Base-by-base conservation (phyloP, 2,329 filamentous ascomycete genomes). In the Cylindrodendrum hubeiense region DNA sequence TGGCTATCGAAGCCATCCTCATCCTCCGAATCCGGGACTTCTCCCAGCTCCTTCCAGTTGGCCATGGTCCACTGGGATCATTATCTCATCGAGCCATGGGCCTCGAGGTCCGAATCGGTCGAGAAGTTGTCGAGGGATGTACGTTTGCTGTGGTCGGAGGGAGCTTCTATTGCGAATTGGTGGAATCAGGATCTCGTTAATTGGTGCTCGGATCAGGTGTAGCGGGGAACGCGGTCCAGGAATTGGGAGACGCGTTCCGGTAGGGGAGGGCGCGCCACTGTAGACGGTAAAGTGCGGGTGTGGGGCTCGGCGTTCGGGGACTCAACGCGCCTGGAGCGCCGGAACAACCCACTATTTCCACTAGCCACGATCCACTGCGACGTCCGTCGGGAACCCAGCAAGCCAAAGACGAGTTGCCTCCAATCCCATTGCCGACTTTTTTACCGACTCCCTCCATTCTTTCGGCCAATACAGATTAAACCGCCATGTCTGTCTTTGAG, bases 11-110 rank as follows among this genome's bases (percentile, higher is more conserved):
- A 82, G 58, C 73, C 80, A 68, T 77, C 79, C 51, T 85, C 83
- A 62, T 85, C 84, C 71, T 86, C 84, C 66, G 84, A 86, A 75
- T 85, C 84, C 62, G 84, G 84, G 69, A 86, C 79, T 73, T 84
- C 83, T 72, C 84, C 84, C 75, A 83, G 74, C 71, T 83, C 81
- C 79, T 81, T 85, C 84, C 84, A 86, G 68, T 80, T 81, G 61
- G 75, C 77, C 84, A 85, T 85, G 69, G 52, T 77, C 59, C 58
- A 59, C 59, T 41, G 55, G 60, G 66, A 54, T 72, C 75, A 78
- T 79, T 67, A 68, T 78, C 60, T 68, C 67, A 61, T 69, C 21
- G 49, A 63, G 43, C 49, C 41, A 67, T 71, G 63, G 33, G 19
- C 41, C 13, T 67, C 47, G 30, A 19, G 59, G 50, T 47, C 41